Evolutionary conservation across 1,284 basidiomycete genomes (phyloP).

Genomic region (Ustilago crameri): DNA sequence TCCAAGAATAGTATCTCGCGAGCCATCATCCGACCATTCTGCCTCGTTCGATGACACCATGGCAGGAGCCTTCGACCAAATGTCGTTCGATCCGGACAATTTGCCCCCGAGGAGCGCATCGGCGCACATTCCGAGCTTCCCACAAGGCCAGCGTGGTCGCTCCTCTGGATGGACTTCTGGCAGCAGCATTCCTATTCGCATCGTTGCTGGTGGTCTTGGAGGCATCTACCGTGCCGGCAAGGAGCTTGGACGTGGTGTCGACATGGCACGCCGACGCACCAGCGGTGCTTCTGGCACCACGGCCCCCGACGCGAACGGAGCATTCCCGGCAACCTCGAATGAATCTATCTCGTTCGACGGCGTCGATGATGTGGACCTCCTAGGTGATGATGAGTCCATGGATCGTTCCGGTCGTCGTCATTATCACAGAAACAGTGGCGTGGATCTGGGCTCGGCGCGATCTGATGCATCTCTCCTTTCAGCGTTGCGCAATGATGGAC

Average conservation of each 20-base stretch:
- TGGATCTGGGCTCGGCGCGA: constrained; percentile 14
- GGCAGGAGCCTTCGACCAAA: constrained; percentile 32
- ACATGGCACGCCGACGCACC: constrained; percentile 36
- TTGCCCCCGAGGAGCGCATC: constrained; percentile 27
- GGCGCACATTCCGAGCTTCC: constrained; percentile 42
- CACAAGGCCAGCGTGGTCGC: constrained; percentile 40
- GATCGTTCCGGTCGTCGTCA: constrained; percentile 4
- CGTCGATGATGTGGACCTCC: constrained; percentile 34
- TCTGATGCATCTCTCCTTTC: constrained; percentile 31
- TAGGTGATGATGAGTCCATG: constrained; percentile 21
- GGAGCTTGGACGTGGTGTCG: constrained; percentile 47
- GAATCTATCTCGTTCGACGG: constrained; percentile 42
- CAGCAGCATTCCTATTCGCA: constrained; percentile 50
- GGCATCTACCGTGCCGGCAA: constrained; percentile 45
- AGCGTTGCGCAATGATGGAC: constrained; percentile 22
- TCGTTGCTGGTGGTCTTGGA: constrained; percentile 44
- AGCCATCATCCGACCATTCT: constrained; percentile 13
- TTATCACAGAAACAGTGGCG: not conserved
- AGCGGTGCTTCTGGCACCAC: constrained; percentile 17
- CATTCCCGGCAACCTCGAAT: not conserved
- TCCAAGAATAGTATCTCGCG: constrained; percentile 29
- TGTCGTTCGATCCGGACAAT: constrained; percentile 23
- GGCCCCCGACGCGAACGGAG: not conserved
- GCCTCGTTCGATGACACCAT: constrained; percentile 36
- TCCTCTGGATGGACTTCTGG: constrained; percentile 39